Evolutionary conservation across 1,284 basidiomycete genomes (phyloP), one percentile per base, ranked within the genome.

Genomic region (Malassezia brasiliensis): DNA sequence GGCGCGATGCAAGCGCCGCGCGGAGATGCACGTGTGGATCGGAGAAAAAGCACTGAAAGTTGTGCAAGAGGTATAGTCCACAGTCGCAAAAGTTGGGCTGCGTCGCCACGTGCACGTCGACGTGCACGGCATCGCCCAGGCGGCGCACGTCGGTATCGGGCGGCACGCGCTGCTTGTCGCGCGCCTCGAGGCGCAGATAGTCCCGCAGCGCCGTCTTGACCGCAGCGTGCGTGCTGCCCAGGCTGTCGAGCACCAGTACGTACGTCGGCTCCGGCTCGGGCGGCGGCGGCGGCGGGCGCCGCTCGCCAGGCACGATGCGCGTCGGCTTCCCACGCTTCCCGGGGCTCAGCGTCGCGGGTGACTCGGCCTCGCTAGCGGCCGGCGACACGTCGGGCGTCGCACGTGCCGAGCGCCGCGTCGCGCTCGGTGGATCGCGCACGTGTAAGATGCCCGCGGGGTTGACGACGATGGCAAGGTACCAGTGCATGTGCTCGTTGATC

Each of bases 401-500:
- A 7, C 39, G 31, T 17, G 47, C 3, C 15, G 46, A 49, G 25
- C 50, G 39, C 22, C 50, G 40, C n/a, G 11, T 12, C 14, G 25
- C 20, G 34, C 15, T 34, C 15, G 22, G 14, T 14, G 25, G 42
- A 14, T 42, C 40, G 20, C 40, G 40, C 42, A 14, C 25, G 17
- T 28, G 25, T 8, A 52, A 17, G 3, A 57, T 36, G 6, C 10
- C 46, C 48, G 81, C 82, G 0, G 94, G 93, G 57, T 87, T 85
- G 75, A 84, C 85, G 63, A 99, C 90, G 62, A 98, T 83, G 7
- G 88, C 91, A 20, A 98, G 81, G 75, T 94, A 98, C 94, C 94
- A 98, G 77, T 99, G 94, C 42, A 89, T 77, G 66, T 90, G 80
- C 75, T 98, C 94, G 69, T 98, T 96, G 77, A 99, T 94, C 1